A percentile compares a stretch with the other conserved stretches of the same genome.
Conservation (phyloP, 441 rosid species). For the Eutrema salsugineum region DNA sequence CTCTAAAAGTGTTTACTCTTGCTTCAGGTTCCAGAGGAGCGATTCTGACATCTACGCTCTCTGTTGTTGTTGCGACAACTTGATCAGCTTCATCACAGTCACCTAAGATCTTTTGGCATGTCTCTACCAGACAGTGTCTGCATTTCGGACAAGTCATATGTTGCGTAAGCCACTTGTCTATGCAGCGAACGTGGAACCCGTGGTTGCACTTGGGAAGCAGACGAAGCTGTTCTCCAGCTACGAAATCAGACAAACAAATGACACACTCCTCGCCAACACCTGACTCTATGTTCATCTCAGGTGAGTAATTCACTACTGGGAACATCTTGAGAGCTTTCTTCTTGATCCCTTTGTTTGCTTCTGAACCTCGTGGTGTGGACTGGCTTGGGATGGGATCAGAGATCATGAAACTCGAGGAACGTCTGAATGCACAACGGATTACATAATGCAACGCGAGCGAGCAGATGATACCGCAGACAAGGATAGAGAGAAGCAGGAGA, state of each 20-base stretch:
- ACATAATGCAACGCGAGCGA: conserved; percentile 44
- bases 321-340: conserved; percentile 49
- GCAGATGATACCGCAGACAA: conserved; percentile 51
- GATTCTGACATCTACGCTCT: conserved; percentile 19
- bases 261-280: conserved; percentile 34
- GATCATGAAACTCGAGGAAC: conserved; percentile 29
- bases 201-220: conserved; percentile 36
- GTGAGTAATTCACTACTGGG: conserved; percentile 44
- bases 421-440: conserved; percentile 39
- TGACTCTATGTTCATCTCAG: conserved; percentile 18
- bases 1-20: conserved; percentile 29
- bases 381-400: conserved; percentile 25
- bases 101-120: conserved; percentile 32
- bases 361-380: conserved; percentile 21
- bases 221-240: conserved; percentile 25
- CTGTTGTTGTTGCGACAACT: conserved; percentile 12
- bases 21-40: conserved; percentile 31
- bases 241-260: conserved; percentile 33
- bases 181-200: conserved; percentile 32
- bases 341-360: conserved; percentile 42
- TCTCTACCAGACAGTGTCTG: conserved; percentile 33
- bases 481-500: conserved; percentile 44
- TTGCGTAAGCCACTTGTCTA: conserved; percentile 32
- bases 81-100: conserved; percentile 27
- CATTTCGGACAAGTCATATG: conserved; percentile 35